These are phyloP conservation scores for Cyberlindnera xylosilytica DNA, from an alignment of 805 yeast species.

Conservation along the genomic window DNA sequence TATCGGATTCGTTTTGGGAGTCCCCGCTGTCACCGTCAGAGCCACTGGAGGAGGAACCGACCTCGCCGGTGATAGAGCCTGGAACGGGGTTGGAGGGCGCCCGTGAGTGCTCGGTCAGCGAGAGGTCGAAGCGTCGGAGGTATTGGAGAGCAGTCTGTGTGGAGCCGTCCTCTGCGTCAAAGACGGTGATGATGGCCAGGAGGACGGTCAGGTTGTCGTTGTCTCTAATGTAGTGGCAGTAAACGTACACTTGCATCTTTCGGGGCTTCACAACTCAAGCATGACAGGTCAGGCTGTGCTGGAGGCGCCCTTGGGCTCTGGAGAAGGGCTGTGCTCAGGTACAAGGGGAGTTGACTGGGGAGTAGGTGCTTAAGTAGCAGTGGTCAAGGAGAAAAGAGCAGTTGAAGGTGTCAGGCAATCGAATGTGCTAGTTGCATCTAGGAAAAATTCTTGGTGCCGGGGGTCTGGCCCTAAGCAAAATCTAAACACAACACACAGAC, in stretches of 20 bases:
- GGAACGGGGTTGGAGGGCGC: not conserved
- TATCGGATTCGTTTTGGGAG: no score
- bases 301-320: not conserved
- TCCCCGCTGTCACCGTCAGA: no score
- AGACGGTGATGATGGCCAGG: constrained; percentile 3
- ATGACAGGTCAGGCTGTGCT: not conserved
- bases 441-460: no score
- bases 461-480: no score
- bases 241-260: constrained; percentile 7
- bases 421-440: no score
- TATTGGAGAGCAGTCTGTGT: constrained; percentile 3
- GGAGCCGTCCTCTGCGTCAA: not conserved
- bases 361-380: no score
- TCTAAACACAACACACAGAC: no score
- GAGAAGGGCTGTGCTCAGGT: not conserved
- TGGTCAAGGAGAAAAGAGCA: no score
- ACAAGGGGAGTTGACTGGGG: no score
- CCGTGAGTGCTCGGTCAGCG: not conserved
- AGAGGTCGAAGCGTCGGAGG: not conserved
- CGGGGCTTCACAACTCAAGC: not conserved
- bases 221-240: constrained; percentile 11
- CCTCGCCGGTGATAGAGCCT: not conserved
- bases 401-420: no score
- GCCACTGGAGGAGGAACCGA: not conserved
- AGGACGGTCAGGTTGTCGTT: constrained; percentile 2